phyloP scores from a whole-genome alignment of 1,284 basidiomycete species.

The Irpex lacteus region DNA sequence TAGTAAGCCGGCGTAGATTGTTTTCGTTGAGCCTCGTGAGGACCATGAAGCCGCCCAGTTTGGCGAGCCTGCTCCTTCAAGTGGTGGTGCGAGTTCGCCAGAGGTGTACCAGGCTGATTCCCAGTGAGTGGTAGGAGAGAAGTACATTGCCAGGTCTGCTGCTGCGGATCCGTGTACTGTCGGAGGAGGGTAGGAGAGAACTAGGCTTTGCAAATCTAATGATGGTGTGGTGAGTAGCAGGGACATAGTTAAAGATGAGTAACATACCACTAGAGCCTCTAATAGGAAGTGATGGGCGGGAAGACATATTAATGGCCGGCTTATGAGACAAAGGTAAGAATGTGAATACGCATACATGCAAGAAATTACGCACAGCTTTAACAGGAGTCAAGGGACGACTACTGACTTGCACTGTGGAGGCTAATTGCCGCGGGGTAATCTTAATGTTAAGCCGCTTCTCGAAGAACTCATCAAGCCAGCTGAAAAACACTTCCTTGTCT shows the following conservation, averaged over 20 bases:
- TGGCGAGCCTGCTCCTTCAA: constrained; percentile 30
- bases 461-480: constrained; percentile 79
- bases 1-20: constrained; percentile 34
- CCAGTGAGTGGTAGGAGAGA: constrained; percentile 41
- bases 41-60: constrained; percentile 27
- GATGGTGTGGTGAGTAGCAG: background rate
- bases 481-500: constrained; percentile 73
- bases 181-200: constrained; percentile 32
- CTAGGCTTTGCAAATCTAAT: constrained; percentile 13
- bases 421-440: constrained; percentile 9
- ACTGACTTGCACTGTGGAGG: constrained; percentile 7
- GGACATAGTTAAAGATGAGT: background rate
- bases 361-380: constrained; percentile 11
- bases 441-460: constrained; percentile 35
- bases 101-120: constrained; percentile 40
- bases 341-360: background rate
- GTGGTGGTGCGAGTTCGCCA: constrained; percentile 34
- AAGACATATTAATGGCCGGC: constrained; percentile 14
- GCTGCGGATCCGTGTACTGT: constrained; percentile 29
- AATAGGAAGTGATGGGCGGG: constrained; percentile 14
- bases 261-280: background rate
- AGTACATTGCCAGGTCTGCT: constrained; percentile 43
- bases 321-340: background rate
- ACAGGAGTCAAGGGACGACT: constrained; percentile 10
- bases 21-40: constrained; percentile 31